Evolutionary conservation across 306 rosid genomes (phyloP).

Genomic region (Prunus dulcis): DNA sequence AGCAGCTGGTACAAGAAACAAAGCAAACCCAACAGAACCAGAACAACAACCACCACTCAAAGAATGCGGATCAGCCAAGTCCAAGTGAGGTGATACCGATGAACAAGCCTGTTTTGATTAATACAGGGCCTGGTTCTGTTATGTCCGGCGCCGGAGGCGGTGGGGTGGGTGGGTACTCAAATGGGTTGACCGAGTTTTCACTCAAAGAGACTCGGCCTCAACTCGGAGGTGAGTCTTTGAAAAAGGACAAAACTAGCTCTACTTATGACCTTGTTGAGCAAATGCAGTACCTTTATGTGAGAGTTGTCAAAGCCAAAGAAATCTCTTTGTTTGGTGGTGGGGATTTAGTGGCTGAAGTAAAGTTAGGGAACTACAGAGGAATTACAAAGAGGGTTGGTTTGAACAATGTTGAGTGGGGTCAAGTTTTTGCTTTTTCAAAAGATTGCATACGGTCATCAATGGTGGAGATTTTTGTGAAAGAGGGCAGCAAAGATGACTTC

Average conservation of each 20-base stretch:
- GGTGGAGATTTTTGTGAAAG: constrained; percentile 53
- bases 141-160: constrained; percentile 19
- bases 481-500: constrained; percentile 47
- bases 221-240: constrained; percentile 54
- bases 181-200: constrained; percentile 42
- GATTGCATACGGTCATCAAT: constrained; percentile 52
- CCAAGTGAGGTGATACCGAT: constrained; percentile 25
- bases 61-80: constrained; percentile 34
- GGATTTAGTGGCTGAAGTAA: constrained; percentile 58
- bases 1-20: constrained; percentile 29
- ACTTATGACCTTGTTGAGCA: constrained; percentile 66
- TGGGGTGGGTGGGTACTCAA: constrained; percentile 20
- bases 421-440: constrained; percentile 59
- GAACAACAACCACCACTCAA: constrained; percentile 27
- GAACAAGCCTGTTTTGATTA: constrained; percentile 36
- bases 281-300: constrained; percentile 57
- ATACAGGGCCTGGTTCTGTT: constrained; percentile 29
- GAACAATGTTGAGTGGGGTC: constrained; percentile 45
- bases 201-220: constrained; percentile 58
- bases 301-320: constrained; percentile 42
- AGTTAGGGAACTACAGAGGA: constrained; percentile 61
- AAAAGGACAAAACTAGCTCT: constrained; percentile 52
- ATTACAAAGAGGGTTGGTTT: constrained; percentile 40
- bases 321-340: constrained; percentile 36
- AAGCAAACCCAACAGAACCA: constrained; percentile 29